Percentiles rank a stretch among this genome's conserved stretches.
phyloP scores from a whole-genome alignment of 192 early-diverging fungal species.

The Coemansia sp. region DNA sequence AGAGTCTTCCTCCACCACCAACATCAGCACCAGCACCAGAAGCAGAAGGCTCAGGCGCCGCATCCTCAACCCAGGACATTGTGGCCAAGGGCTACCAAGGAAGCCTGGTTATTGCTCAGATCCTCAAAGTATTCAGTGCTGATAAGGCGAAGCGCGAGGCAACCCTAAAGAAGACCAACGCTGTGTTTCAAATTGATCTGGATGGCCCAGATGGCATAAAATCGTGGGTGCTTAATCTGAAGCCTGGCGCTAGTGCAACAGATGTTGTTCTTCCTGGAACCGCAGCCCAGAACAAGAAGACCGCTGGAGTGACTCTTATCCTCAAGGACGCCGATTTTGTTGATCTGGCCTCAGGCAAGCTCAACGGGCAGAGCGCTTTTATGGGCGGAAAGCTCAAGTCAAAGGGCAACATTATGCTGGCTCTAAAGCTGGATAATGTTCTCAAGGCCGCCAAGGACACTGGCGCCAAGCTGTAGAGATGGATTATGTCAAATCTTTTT shows the following conservation, averaged over 20 bases:
- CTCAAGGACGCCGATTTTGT: conserved; percentile 83
- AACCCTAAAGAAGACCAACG: conserved; percentile 76
- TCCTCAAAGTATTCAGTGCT: conserved; percentile 60
- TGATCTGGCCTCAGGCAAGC: conserved; percentile 78
- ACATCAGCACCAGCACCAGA: conserved; percentile 7
- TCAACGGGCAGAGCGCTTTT: conserved; percentile 89
- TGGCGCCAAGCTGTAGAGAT: conserved; percentile 64
- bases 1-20: conserved; percentile 38
- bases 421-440: conserved; percentile 70
- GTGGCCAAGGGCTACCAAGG: conserved; percentile 74
- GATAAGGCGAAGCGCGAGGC: conserved; percentile 66
- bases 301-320: conserved; percentile 73
- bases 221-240: conserved; percentile 86
- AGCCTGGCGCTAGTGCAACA: conserved; percentile 66
- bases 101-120: conserved; percentile 70
- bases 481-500: neutral
- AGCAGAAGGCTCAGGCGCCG: conserved; percentile 13
- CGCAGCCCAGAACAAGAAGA: conserved; percentile 55
- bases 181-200: conserved; percentile 87
- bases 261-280: conserved; percentile 62
- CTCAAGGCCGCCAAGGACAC: conserved; percentile 60
- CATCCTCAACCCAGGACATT: conserved; percentile 41
- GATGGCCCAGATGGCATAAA: conserved; percentile 67
- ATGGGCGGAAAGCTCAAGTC: conserved; percentile 90
- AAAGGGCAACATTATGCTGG: conserved; percentile 74